These are phyloP conservation scores for Metschnikowia kunwiensis DNA, from an alignment of 805 yeast genomes.

Conservation along the genomic window DNA sequence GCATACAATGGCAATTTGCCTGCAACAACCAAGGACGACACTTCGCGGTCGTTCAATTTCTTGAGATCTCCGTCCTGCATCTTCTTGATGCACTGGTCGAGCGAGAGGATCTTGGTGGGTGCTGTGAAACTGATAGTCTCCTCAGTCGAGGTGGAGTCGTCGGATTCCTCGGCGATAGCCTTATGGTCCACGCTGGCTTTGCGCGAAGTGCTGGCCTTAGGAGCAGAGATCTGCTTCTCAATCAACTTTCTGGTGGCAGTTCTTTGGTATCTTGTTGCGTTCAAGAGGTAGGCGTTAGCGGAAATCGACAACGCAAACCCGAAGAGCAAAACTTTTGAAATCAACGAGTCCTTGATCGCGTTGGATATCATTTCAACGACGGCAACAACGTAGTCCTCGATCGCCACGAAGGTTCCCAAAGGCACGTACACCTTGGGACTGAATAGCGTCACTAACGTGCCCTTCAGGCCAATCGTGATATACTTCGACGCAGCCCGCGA, in stretches of 20 bases:
- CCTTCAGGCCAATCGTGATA: conserved; percentile 44
- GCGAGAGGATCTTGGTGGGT: conserved; percentile 36
- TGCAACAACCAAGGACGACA: conserved; percentile 61
- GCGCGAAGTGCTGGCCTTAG: conserved; percentile 11
- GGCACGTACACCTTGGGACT: conserved; percentile 60
- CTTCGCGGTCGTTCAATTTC: conserved; percentile 67
- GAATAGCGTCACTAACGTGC: conserved; percentile 55
- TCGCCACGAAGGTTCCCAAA: conserved; percentile 49
- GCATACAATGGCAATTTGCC: conserved; percentile 92
- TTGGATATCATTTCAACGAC: conserved; percentile 54
- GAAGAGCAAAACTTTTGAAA: conserved; percentile 72
- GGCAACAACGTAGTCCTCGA: conserved; percentile 58
- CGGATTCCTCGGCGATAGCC: conserved; percentile 9
- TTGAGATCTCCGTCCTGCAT: conserved; percentile 71
- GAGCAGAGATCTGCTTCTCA: conserved; percentile 36
- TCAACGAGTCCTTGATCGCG: conserved; percentile 75
- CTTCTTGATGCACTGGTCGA: conserved; percentile 60
- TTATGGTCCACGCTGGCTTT: conserved; percentile 7
- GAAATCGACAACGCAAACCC: conserved; percentile 72
- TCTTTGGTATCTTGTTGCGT: conserved; percentile 73
- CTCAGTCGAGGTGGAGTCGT: conserved; percentile 20
- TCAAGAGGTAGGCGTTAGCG: conserved; percentile 79
- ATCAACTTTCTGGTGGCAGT: conserved; percentile 41
- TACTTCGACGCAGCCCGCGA: conserved; percentile 42
- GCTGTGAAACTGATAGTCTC: conserved; percentile 27